Conservation (phyloP, 2,329 filamentous ascomycete genomes). For the Cordyceps pruinosa region DNA sequence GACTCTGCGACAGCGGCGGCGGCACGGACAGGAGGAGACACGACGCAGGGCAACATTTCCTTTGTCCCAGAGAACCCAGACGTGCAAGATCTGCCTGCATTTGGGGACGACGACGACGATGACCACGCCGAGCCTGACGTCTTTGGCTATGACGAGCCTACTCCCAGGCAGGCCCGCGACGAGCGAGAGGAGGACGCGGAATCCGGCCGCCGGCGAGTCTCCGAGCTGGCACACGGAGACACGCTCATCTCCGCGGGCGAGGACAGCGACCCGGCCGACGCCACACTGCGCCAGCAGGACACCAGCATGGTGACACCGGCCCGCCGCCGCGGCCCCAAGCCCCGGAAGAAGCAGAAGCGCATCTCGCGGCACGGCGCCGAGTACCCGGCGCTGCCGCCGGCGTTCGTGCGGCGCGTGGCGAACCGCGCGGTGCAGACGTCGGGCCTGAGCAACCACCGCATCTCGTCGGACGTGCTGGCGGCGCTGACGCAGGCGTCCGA, state of each 20-base stretch:
- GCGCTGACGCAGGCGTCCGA: constrained; percentile 76
- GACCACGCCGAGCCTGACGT: neutral
- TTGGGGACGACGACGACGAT: constrained; percentile 1
- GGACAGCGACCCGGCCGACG: constrained; percentile 11
- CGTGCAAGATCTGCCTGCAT: neutral
- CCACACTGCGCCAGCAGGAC: neutral
- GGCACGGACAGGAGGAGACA: constrained; percentile 13
- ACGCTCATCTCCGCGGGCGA: constrained; percentile 8
- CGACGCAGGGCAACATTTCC: constrained; percentile 11
- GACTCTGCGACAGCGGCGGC: constrained; percentile 17
- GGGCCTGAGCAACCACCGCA: constrained; percentile 57
- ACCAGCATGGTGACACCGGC: neutral
- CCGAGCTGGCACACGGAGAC: neutral
- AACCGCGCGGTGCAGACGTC: constrained; percentile 63
- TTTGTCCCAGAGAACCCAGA: constrained; percentile 16
- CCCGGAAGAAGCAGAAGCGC: constrained; percentile 32
- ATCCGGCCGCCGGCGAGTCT: neutral
- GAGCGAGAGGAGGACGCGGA: constrained; percentile 2
- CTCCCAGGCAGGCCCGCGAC: neutral
- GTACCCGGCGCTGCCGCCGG: constrained; percentile 66
- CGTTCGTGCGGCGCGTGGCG: constrained; percentile 67
- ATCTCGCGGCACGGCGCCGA: constrained; percentile 66
- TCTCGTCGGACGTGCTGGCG: constrained; percentile 66
- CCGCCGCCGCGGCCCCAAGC: constrained; percentile 15
- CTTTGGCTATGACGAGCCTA: constrained; percentile 1